Evolutionary conservation across 768 basidiomycete species (phyloP).

Genomic region (Filobasidium floriforme): DNA sequence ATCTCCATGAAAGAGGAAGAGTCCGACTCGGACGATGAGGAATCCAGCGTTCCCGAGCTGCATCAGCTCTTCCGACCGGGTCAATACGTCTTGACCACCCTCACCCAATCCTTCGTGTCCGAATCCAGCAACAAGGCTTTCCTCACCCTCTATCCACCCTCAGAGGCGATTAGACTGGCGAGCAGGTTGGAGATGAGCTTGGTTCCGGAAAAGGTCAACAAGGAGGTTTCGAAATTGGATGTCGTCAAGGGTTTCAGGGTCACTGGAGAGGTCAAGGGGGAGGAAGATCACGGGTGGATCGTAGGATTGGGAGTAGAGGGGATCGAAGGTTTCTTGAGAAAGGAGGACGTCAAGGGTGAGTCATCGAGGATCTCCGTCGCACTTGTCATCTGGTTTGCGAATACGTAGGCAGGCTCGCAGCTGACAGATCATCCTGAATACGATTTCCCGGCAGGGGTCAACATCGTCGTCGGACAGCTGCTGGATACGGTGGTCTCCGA

Average conservation of each 20-base stretch:
- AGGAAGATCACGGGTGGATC: conserved; percentile 92
- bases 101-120: conserved; percentile 60
- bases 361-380: not conserved
- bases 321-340: conserved; percentile 76
- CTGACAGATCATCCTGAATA: no score
- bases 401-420: no score
- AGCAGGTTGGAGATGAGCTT: conserved; percentile 68
- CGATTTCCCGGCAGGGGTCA: not conserved
- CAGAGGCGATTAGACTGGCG: conserved; percentile 39
- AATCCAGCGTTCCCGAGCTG: conserved; percentile 59
- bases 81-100: conserved; percentile 73
- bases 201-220: conserved; percentile 74
- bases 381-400: no score
- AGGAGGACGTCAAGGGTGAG: conserved; percentile 57
- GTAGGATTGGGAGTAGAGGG: conserved; percentile 73
- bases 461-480: conserved; percentile 52
- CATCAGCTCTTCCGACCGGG: conserved; percentile 70
- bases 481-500: conserved; percentile 59
- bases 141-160: conserved; percentile 38
- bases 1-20: conserved; percentile 8
- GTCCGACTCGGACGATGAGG: conserved; percentile 44
- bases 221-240: conserved; percentile 69
- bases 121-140: conserved; percentile 49
- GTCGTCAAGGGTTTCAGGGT: conserved; percentile 51
- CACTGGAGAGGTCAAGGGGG: conserved; percentile 66